A percentile compares a stretch with the other conserved stretches of the same genome.
phyloP scores from a whole-genome alignment of 2,329 filamentous ascomycete genomes.

The Blumeria graminis region DNA sequence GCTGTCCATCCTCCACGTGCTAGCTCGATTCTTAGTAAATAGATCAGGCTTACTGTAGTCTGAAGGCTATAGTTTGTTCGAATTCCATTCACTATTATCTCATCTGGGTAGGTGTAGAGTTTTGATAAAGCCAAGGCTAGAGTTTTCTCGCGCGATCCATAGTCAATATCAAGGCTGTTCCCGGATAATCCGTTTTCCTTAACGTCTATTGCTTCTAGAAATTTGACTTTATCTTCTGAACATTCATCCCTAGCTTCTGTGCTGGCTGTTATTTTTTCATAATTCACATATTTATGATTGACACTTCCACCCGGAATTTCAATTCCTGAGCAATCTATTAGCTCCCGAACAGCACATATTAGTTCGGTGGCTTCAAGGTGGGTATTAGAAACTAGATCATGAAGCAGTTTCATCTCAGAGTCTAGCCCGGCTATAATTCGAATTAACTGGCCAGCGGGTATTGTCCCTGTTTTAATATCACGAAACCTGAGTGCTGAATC shows the following conservation, averaged over 20 bases:
- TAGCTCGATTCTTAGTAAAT: constrained; percentile 48
- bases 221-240: constrained; percentile 18
- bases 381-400: constrained; percentile 39
- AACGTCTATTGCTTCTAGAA: constrained; percentile 34
- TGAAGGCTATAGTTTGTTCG: constrained; percentile 37
- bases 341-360: constrained; percentile 35
- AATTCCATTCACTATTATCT: constrained; percentile 35
- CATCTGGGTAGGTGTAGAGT: constrained; percentile 38
- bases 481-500: constrained; percentile 29
- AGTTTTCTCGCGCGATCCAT: constrained; percentile 34
- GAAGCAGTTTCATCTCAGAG: constrained; percentile 39
- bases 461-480: constrained; percentile 17
- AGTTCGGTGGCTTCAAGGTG: constrained; percentile 42
- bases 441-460: constrained; percentile 35
- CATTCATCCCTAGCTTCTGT: constrained; percentile 4
- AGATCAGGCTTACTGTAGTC: constrained; percentile 47
- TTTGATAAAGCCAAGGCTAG: constrained; percentile 45
- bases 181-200: constrained; percentile 44
- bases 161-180: constrained; percentile 39
- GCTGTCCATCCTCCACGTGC: constrained; percentile 54
- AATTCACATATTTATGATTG: neutral
- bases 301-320: constrained; percentile 7
- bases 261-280: neutral
- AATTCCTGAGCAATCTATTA: constrained; percentile 48
- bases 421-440: constrained; percentile 39